A percentile compares a stretch with the other conserved stretches of the same genome.
These are phyloP conservation scores for Lanmaoa pseudosensibilis DNA, from an alignment of 768 basidiomycete species.

Conservation along the genomic window DNA sequence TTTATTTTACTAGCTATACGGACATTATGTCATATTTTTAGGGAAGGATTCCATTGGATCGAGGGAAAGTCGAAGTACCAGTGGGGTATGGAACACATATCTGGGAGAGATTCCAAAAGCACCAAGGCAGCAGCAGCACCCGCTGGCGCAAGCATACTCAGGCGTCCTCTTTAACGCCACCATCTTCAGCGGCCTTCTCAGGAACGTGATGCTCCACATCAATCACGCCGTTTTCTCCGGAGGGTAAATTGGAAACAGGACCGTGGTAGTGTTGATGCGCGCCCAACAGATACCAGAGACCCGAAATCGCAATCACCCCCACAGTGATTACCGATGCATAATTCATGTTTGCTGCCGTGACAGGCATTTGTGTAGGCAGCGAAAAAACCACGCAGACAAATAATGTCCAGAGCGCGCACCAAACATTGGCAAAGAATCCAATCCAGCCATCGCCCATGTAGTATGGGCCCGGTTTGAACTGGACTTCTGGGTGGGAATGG, in stretches of 20 bases:
- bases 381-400: conserved; percentile 50
- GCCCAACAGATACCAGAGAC: conserved; percentile 53
- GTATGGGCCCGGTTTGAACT: conserved; percentile 60
- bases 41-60: background rate
- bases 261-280: conserved; percentile 59
- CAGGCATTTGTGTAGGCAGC: conserved; percentile 50
- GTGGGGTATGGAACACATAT: background rate
- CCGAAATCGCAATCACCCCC: conserved; percentile 25
- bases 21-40: background rate
- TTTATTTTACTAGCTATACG: background rate
- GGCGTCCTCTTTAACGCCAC: background rate
- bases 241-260: conserved; percentile 51
- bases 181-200: conserved; percentile 1
- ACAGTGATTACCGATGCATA: conserved; percentile 42
- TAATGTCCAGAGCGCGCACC: conserved; percentile 46
- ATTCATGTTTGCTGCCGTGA: conserved; percentile 51
- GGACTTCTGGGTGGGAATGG: conserved; percentile 55
- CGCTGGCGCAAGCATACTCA: background rate
- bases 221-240: background rate
- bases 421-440: conserved; percentile 45
- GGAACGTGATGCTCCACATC: background rate
- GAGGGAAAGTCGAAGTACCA: background rate
- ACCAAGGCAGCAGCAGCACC: background rate
- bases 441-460: conserved; percentile 55
- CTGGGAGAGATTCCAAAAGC: background rate